Evolutionary conservation across 2,329 filamentous ascomycete genomes (phyloP).

Genomic region (Fusarium setosum): DNA sequence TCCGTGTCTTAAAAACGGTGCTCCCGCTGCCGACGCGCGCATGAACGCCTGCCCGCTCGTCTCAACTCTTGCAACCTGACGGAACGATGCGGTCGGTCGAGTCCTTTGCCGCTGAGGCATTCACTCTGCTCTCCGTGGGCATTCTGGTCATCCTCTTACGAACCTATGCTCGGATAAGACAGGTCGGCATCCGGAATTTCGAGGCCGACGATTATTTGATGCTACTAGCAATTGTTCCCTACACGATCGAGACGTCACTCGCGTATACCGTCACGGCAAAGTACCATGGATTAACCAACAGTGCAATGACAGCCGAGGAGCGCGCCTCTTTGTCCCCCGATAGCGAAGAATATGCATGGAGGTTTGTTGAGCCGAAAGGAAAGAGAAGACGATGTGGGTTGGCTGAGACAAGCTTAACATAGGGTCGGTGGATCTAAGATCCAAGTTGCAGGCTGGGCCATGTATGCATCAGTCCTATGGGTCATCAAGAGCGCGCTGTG

Average conservation of each 20-base stretch:
- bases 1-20: conserved; percentile 4
- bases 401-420: conserved; percentile 32
- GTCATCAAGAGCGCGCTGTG: conserved; percentile 63
- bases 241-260: conserved; percentile 42
- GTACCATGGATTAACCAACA: conserved; percentile 59
- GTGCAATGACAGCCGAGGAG: conserved; percentile 60
- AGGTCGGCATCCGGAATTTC: conserved; percentile 48
- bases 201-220: conserved; percentile 62
- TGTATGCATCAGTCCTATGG: conserved; percentile 64
- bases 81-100: conserved; percentile 2
- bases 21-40: neutral
- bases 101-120: conserved; percentile 40
- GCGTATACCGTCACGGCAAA: conserved; percentile 52
- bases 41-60: neutral
- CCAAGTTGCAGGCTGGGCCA: conserved; percentile 63
- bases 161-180: conserved; percentile 57
- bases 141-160: conserved; percentile 61
- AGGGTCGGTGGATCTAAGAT: conserved; percentile 64
- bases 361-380: conserved; percentile 20
- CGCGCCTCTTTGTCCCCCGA: conserved; percentile 53
- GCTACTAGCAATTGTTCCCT: conserved; percentile 40
- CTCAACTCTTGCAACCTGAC: neutral
- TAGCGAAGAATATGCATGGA: conserved; percentile 53
- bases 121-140: conserved; percentile 60
- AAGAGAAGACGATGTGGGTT: neutral